Percentiles rank a stretch among this genome's conserved stretches.
These are phyloP conservation scores for Gossypium herbaceum DNA, from an alignment of 345 rosid species.

Conservation along the genomic window DNA sequence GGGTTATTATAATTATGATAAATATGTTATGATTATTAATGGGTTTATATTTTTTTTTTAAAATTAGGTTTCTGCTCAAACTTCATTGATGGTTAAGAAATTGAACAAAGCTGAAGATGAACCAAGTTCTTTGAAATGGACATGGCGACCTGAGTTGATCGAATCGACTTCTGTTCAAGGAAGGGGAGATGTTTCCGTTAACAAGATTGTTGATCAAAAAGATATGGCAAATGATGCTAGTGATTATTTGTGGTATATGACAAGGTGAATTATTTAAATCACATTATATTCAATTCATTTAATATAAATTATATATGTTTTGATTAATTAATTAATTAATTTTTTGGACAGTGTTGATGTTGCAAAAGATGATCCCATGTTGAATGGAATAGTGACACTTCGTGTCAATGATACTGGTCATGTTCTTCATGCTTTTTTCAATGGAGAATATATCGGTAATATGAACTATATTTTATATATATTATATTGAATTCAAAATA, in stretches of 20 bases:
- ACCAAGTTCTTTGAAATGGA: constrained; percentile 40
- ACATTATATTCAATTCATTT: too few species aligned
- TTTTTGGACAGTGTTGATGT: constrained; percentile 19
- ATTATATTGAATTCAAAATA: background rate
- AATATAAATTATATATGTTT: background rate
- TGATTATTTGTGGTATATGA: too few species aligned
- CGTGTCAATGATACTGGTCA: constrained; percentile 33
- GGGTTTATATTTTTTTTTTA: background rate
- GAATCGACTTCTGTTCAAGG: constrained; percentile 25
- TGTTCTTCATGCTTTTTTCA: constrained; percentile 40
- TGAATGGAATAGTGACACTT: constrained; percentile 19
- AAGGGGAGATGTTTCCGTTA: too few species aligned
- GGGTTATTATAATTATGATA: background rate
- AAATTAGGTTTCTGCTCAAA: constrained; percentile 47
- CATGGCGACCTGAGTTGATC: constrained; percentile 53
- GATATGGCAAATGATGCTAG: too few species aligned
- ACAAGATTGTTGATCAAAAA: too few species aligned
- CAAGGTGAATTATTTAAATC: too few species aligned
- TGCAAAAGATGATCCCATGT: constrained; percentile 14
- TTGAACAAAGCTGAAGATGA: constrained; percentile 23
- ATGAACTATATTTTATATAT: background rate
- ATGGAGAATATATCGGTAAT: constrained; percentile 31
- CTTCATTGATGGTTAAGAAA: constrained; percentile 36
- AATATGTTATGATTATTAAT: background rate
- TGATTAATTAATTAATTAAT: background rate